phyloP scores from a whole-genome alignment of 2,329 filamentous ascomycete genomes.

The Hypoxylon sp. region DNA sequence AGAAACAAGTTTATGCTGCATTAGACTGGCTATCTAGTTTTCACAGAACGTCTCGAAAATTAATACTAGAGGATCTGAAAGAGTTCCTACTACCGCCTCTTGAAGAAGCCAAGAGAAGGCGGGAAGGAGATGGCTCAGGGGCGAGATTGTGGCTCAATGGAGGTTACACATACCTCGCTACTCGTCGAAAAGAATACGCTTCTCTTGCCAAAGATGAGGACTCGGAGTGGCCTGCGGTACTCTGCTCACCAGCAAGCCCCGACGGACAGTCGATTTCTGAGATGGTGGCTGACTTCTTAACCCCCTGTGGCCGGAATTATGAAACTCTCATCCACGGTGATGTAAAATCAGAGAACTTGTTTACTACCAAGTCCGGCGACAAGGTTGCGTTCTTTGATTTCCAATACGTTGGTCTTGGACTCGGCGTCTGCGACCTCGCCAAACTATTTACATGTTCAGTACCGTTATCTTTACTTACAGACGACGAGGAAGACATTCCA shows the following conservation, averaged over 20 bases:
- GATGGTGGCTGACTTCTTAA: conserved; percentile 66
- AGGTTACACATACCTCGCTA: conserved; percentile 78
- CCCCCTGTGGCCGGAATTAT: conserved; percentile 58
- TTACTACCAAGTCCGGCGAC: conserved; percentile 65
- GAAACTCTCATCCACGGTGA: conserved; percentile 77
- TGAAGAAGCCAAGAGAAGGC: conserved; percentile 60
- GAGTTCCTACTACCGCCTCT: conserved; percentile 68
- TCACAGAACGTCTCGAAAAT: conserved; percentile 68
- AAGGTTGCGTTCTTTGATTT: conserved; percentile 77
- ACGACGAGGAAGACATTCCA: conserved; percentile 51
- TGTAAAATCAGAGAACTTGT: conserved; percentile 78
- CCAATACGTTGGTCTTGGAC: conserved; percentile 75
- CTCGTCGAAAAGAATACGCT: conserved; percentile 69
- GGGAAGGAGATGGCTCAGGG: conserved; percentile 39
- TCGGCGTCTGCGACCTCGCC: conserved; percentile 76
- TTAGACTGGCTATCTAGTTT: conserved; percentile 75
- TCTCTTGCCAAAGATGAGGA: conserved; percentile 61
- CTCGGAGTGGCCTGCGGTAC: conserved; percentile 68
- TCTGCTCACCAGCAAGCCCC: conserved; percentile 59
- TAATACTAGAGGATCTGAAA: conserved; percentile 51
- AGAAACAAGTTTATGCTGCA: conserved; percentile 65
- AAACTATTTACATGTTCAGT: conserved; percentile 78
- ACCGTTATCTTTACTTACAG: conserved; percentile 66
- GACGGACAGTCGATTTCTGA: conserved; percentile 62
- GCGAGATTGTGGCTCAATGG: conserved; percentile 73